Base-by-base conservation (phyloP, 257 asterid species). In the Solanum habrochaites region DNA sequence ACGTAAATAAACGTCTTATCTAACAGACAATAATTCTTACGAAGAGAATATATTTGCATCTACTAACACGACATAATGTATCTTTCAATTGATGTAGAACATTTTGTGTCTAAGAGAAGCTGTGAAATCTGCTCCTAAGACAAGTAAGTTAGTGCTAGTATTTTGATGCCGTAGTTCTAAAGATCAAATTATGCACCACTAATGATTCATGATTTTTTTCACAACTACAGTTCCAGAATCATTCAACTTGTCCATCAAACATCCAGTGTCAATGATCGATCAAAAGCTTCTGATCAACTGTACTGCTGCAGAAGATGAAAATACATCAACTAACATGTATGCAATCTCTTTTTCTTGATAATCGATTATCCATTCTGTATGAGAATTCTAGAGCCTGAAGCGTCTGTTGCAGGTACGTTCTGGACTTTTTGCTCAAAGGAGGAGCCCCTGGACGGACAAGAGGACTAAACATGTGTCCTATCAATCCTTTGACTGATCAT, bases 251-350 rank as follows among this genome's bases (percentile, higher is more conserved):
- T 97, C 96, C 39, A 58, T 86, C 83, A 90, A 88, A 62, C 95
- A 89, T 78, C 81, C 89, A 4, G 90, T 92, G 78, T 88, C 94
- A 12, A 94, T 87, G 91, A 83, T 88, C 15, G 96, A 90, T 87
- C 88, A 91, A 90, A 93, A 91, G 92, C 92, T 94, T 87, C 32
- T 90, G 64, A 93, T 95, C 71, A 89, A 86, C 39, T 85, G 88
- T 82, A 88, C 87, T 69, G 75, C 40, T 9, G n/a, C 74, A 18
- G 88, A 84, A 72, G 72, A 85, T 85, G 95, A 83, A 39, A 73
- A 39, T 2, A 3, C 82, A 21, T 73, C 82, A 37, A 73, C 23
- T 11, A 37, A 35, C 52, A 39, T 3, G 82, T 73, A 39, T 37
- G 52, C 12, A 2, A 39, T 73, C 52, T 37, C 29, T 37, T 73